Conservation (phyloP, 108 stramenopile species). For the Skeletonema menzelii region DNA sequence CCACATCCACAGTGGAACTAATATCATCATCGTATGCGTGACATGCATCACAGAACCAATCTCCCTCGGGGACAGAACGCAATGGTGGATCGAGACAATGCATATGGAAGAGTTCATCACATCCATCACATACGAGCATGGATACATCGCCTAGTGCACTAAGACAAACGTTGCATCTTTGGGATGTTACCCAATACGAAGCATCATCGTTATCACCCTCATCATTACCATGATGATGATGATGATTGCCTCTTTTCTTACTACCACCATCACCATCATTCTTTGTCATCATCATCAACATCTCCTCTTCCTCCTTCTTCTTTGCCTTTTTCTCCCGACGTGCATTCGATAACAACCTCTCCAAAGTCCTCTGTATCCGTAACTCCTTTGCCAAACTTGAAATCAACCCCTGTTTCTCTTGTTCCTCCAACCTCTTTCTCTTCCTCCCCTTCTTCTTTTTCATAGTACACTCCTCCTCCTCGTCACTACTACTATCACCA, state of each 20-base stretch:
- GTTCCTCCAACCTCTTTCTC: not conserved
- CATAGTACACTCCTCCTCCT: not conserved
- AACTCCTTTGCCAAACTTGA: constrained; percentile 16
- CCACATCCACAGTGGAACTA: constrained; percentile 48
- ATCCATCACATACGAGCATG: constrained; percentile 71
- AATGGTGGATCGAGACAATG: constrained; percentile 61
- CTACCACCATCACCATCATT: not conserved
- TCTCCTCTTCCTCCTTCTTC: not conserved
- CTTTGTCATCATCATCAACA: not conserved
- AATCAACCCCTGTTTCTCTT: not conserved
- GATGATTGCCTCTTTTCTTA: no score
- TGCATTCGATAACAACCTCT: not conserved
- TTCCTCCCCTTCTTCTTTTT: not conserved
- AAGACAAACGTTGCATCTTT: constrained; percentile 44
- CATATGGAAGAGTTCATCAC: constrained; percentile 62
- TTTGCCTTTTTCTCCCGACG: constrained; percentile 2
- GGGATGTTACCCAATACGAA: constrained; percentile 1
- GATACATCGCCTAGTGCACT: constrained; percentile 15
- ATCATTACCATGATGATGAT: no score
- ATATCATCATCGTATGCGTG: constrained; percentile 37
- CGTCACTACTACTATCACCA: not conserved
- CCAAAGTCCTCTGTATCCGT: constrained; percentile 3
- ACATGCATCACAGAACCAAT: constrained; percentile 60
- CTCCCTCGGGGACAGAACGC: constrained; percentile 45
- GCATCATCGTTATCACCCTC: not conserved